Base-by-base conservation (phyloP, 1,139 yeast genomes). In the Saccharomyces pastorianus region DNA sequence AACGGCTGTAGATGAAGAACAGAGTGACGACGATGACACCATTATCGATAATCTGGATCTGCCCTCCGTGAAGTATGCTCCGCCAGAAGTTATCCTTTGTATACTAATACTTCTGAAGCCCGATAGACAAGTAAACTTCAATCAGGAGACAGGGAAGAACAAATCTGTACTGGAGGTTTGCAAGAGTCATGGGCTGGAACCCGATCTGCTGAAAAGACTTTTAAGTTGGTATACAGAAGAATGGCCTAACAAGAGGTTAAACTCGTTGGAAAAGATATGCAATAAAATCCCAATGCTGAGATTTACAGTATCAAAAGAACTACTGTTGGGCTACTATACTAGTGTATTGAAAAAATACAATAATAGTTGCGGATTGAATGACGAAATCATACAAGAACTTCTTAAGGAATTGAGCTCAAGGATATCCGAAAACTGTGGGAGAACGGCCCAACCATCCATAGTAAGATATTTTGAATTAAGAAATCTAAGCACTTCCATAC, bases 381-480 rank as follows among this genome's bases (percentile, higher is more conserved):
- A 72, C 32, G 82, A 79, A 26, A 56, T 59, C 6, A 73, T 90
- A 5, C 44, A 38, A 9, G n/a, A 38, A 7, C 44, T 38, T 38
- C 70, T 81, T 57, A 76, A 78, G 49, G 71, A 76, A 54, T 84
- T 95, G 0, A 79, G 95, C 20, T 63, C 76, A 34, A 71, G 96
- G 51, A 76, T 93, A 48, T 81, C 96, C 1, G 95, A 88, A 60
- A 83, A 83, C 59, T 87, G 96, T 65, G 97, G 98, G 1, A 75
- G 96, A 47, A 82, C 91, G 0, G 96, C 96, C 0, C 84, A 82
- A 55, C 96, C 97, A 0, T 82, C 83, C 34, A 77, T 85, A 60
- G 73, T 78, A 5, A 72, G 95, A 47, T 76, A 75, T 47, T 74
- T 80, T 25, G 62, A 66, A 7, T 63, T 82, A 1, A 70, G 72